Evolutionary conservation across 2,329 filamentous ascomycete species (phyloP), one percentile per base, ranked within the genome.

Genomic region (Chalaropsis ovoidea): DNA sequence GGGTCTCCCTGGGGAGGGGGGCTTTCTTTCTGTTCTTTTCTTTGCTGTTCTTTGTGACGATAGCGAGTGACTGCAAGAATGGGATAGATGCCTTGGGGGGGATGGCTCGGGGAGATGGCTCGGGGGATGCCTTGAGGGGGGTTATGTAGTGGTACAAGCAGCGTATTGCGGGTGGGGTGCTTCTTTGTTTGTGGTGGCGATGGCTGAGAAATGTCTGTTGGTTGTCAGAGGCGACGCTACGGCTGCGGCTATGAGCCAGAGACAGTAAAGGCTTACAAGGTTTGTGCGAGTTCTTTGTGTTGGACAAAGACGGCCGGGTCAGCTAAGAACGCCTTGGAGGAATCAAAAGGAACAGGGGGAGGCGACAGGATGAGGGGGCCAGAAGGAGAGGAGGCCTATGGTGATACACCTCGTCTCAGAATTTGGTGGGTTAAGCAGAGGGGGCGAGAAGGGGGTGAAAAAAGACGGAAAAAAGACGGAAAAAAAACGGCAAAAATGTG

Each of bases 371-470:
- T 58, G 24, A 22, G 54, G 31, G 27, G 54, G 54, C 24, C 4
- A 58, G 27, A 35, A 58, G 54, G 15, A 35, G 27, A 35, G 54
- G 54, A 24, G 47, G 47, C 47, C 17, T 4, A 39, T 58, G 27
- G 54, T 58, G 54, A 58, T 58, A 35, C 54, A 39, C 54, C n/a
- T 58, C 54, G 54, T 58, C 54, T 58, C 54, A 58, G 54, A 58
- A 35, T 58, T 8, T 58, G 54, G 54, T 17, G 54, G 27, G 24
- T 47, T 47, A 5, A n/a, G 43, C 43, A 47, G 31, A 35, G 15
- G 17, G 10, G 27, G 31, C 13, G 27, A 17, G 31, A 31, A 35
- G 24, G 54, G 27, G 54, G 3, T 47, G 43, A 15, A n/a, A 10
- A 58, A 19, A 39, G 17, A 19, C 27, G 17, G 24, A 10, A 35